Conservation (phyloP, 106 monocot genomes). For the Amphibolis antarctica region DNA sequence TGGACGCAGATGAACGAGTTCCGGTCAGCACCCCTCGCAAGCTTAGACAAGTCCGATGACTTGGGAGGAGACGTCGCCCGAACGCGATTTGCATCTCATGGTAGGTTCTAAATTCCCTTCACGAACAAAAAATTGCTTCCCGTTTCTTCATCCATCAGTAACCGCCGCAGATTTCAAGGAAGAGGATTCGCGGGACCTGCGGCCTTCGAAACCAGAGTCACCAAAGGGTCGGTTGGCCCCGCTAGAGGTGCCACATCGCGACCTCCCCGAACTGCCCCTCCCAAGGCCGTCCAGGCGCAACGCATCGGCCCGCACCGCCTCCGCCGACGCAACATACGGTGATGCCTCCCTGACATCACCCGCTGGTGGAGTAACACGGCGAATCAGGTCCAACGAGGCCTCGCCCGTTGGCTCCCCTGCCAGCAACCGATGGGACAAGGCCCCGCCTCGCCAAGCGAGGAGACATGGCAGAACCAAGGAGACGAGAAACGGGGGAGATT, state of each 20-base stretch:
- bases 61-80: not conserved
- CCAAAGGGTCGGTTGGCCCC: not conserved
- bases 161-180: not conserved
- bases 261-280: not conserved
- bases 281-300: not conserved
- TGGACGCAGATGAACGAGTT: slow-evolving; percentile 28
- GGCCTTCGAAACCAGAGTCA: not conserved
- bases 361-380: not conserved
- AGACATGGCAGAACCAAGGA: not conserved
- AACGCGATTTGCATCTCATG: slow-evolving; percentile 5
- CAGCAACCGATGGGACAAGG: not conserved
- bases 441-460: not conserved
- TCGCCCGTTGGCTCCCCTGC: not conserved
- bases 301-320: not conserved
- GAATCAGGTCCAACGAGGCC: not conserved
- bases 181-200: not conserved
- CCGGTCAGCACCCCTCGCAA: slow-evolving; percentile 8
- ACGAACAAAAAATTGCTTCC: too few species aligned
- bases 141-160: too few species aligned
- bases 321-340: not conserved
- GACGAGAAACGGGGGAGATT: not conserved
- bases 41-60: not conserved
- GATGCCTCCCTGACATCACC: not conserved
- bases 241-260: not conserved
- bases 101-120: too few species aligned